Conservation (phyloP, 2,329 filamentous ascomycete species). For the Aspergillus neotritici region DNA sequence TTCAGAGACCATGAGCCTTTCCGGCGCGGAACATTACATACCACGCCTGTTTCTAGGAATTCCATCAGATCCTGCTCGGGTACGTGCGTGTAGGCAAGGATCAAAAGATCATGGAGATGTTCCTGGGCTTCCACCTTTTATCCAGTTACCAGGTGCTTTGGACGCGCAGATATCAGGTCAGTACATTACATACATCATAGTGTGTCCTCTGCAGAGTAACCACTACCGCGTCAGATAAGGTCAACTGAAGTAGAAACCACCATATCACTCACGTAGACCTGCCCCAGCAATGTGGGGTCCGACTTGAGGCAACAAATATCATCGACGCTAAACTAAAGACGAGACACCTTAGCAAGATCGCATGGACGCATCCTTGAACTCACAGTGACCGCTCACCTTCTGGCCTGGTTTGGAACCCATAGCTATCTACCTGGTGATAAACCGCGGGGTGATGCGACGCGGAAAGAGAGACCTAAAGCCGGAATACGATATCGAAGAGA, state of each 20-base stretch:
- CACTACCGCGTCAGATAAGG: not conserved
- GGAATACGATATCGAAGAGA: too few species aligned
- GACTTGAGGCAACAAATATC: conserved; percentile 19
- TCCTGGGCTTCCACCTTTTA: conserved; percentile 17
- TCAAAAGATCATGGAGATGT: conserved; percentile 29
- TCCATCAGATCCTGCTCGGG: conserved; percentile 23
- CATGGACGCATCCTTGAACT: not conserved
- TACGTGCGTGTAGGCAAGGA: conserved; percentile 24
- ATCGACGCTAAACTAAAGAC: conserved; percentile 14
- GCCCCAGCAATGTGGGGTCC: conserved; percentile 15
- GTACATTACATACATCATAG: conserved; percentile 11
- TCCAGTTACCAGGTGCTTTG: too few species aligned
- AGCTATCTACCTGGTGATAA: not conserved
- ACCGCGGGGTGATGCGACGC: too few species aligned
- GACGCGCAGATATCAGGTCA: too few species aligned
- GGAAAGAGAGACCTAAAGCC: too few species aligned
- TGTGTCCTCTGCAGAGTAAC: conserved; percentile 8
- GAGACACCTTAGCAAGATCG: not conserved
- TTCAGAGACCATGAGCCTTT: not conserved
- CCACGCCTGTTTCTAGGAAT: conserved; percentile 19
- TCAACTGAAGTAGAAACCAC: not conserved
- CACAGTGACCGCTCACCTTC: conserved; percentile 7
- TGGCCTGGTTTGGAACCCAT: not conserved
- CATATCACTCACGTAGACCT: conserved; percentile 13
- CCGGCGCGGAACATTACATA: conserved; percentile 5